Base-by-base conservation (phyloP, 1,139 yeast species). In the Torulaspora pretoriensis region DNA sequence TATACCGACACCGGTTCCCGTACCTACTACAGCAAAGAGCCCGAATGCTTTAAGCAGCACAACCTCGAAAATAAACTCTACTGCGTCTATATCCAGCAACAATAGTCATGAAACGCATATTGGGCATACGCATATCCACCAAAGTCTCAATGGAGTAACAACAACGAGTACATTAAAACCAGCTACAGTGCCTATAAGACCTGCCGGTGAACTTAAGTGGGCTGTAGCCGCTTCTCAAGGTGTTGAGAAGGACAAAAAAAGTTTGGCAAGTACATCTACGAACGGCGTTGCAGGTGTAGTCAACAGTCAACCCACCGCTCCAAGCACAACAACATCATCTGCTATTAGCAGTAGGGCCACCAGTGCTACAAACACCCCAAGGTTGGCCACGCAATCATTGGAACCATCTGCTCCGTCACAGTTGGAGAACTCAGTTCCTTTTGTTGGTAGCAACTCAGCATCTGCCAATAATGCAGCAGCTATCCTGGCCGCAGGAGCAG, bases 121-220 rank as follows among this genome's bases (percentile, higher is more conserved):
- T 13, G 55, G 54, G 8, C 64, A 59, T 48, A 59, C 60, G n/a
- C 65, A 61, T 48, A 57, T 59, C 42, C 63, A 58, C 39, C 64
- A 57, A 47, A 53, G 59, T 14, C 50, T 52, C 40, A 61, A 57
- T 48, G 63, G 62, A 24, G 43, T 57, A 28, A 58, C 63, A 10
- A 59, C 63, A n/a, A 52, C 68, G 49, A 50, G 72, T 67, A 77
- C 80, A 1, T 67, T 81, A 45, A 81, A 80, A 61, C 88, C 88
- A 2, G 87, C 88, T 1, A 72, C 81, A 0, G 73, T 83, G 5
- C 88, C 88, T 8, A 69, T 74, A 1, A 78, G 77, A 51, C 85
- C 86, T 1, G 74, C 75, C 3, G 80, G 81, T 12, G 83, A 78
- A 42, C 68, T 81, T 52, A 81, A 81, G 55, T 83, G 90, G 90